phyloP scores from a whole-genome alignment of 140 eudicot species.

The Senecio squalidus region DNA sequence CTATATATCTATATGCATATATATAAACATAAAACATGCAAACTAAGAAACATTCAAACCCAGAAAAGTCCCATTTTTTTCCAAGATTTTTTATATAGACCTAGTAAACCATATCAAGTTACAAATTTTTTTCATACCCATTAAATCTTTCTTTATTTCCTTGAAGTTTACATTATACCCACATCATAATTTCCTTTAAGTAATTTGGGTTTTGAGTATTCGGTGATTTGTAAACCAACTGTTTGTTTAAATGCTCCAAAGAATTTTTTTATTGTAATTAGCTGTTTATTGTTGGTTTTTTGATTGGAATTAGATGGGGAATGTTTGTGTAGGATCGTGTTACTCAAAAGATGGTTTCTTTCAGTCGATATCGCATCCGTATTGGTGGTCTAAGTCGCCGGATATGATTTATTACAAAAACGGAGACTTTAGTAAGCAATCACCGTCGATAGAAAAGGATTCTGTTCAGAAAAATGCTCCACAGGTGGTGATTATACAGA shows the following conservation, averaged over 20 bases:
- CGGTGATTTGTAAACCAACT: conserved; percentile 19
- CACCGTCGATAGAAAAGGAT: conserved; percentile 24
- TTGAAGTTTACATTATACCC: conserved; percentile 7
- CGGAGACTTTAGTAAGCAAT: conserved; percentile 18
- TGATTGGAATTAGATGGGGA: conserved; percentile 55
- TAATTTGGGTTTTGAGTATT: not conserved
- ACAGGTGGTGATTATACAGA: conserved; percentile 34
- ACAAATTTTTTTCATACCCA: conserved; percentile 19
- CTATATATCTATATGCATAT: not conserved
- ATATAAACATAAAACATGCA: conserved; percentile 1
- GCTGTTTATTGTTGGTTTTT: not conserved
- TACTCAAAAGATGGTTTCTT: conserved; percentile 41
- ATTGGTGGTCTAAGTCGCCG: conserved; percentile 51
- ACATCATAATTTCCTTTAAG: not conserved
- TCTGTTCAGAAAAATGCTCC: conserved; percentile 34
- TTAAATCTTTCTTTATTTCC: conserved; percentile 1
- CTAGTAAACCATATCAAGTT: conserved; percentile 16
- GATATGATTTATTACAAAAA: conserved; percentile 32
- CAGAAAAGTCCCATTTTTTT: conserved; percentile 14
- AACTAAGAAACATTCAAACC: conserved; percentile 27
- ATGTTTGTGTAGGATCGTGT: conserved; percentile 49
- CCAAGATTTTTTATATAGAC: too few relatives aligned
- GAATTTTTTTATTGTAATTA: conserved; percentile 4
- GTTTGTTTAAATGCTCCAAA: conserved; percentile 13
- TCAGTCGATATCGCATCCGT: conserved; percentile 34